Percentiles rank a stretch among this genome's conserved stretches.
Evolutionary conservation across 1,284 basidiomycete genomes (phyloP).

Genomic region (Kwoniella shivajii): DNA sequence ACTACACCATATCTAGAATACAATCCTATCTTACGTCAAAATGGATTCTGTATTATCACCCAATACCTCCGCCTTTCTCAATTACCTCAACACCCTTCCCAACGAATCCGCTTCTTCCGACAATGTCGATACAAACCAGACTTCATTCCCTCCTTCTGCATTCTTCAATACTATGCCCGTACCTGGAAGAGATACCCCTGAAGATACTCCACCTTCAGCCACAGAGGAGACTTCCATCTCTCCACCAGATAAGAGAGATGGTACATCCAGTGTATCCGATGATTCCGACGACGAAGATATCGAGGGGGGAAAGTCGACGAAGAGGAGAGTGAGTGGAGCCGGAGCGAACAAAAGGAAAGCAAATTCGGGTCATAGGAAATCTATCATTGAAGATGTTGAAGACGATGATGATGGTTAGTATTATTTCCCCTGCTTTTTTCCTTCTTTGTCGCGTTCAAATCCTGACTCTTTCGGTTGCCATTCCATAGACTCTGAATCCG

Average conservation of each 20-base stretch:
- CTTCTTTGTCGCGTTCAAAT: background rate
- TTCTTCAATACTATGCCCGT: conserved; percentile 43
- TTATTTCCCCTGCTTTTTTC: background rate
- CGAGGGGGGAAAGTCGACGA: background rate
- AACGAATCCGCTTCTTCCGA: conserved; percentile 8
- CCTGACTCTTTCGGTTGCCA: background rate
- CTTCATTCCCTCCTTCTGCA: conserved; percentile 43
- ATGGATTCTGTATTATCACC: conserved; percentile 42
- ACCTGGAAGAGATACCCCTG: conserved; percentile 42
- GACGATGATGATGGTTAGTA: conserved; percentile 43
- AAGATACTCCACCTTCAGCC: conserved; percentile 39
- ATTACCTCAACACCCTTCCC: conserved; percentile 35
- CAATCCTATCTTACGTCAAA: background rate
- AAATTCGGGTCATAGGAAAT: conserved; percentile 7
- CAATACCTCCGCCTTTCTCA: conserved; percentile 49
- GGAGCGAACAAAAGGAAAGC: conserved; percentile 45
- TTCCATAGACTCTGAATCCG: conserved; percentile 36
- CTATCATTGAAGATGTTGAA: conserved; percentile 23
- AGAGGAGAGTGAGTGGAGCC: conserved; percentile 3
- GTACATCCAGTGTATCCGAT: conserved; percentile 9
- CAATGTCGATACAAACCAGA: conserved; percentile 16
- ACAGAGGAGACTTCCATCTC: background rate
- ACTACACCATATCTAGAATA: background rate
- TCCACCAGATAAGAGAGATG: background rate
- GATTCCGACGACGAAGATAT: conserved; percentile 15